Percentiles rank a stretch among this genome's conserved stretches.
Conservation (phyloP, 1,139 yeast genomes). For the Trichomonascaceae sp. region DNA sequence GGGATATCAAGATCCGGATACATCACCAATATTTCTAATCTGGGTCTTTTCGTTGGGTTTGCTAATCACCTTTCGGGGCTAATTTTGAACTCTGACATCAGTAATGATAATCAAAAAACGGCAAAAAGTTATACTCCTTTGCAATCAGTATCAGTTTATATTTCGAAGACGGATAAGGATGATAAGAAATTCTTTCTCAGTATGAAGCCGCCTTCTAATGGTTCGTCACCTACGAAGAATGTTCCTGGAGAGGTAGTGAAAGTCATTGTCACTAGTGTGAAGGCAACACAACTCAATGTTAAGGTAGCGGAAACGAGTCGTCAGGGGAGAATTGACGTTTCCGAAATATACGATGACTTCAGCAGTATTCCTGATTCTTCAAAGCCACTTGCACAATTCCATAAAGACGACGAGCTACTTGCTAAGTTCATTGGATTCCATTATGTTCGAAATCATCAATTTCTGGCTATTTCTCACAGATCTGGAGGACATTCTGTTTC, state of each 20-base stretch:
- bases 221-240: conserved; percentile 23
- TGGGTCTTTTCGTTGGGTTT: conserved; percentile 78
- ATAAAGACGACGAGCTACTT: conserved; percentile 50
- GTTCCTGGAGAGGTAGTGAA: conserved; percentile 56
- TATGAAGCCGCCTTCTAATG: conserved; percentile 31
- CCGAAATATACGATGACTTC: conserved; percentile 56
- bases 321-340: conserved; percentile 74
- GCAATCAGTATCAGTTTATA: conserved; percentile 46
- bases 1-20: conserved; percentile 52
- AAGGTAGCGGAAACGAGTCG: conserved; percentile 63
- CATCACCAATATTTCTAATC: conserved; percentile 64
- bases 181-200: conserved; percentile 65
- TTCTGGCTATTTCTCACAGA: conserved; percentile 62
- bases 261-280: conserved; percentile 57
- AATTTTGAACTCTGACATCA: conserved; percentile 70
- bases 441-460: conserved; percentile 64
- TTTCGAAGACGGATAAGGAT: conserved; percentile 37
- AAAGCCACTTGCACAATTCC: conserved; percentile 57
- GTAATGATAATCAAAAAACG: conserved; percentile 29
- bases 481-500: conserved; percentile 51
- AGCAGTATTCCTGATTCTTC: conserved; percentile 52
- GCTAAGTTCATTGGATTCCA: conserved; percentile 73
- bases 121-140: conserved; percentile 4
- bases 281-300: conserved; percentile 70
- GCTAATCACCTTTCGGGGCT: conserved; percentile 78